Evolutionary conservation across 2,329 filamentous ascomycete genomes (phyloP), one percentile per base, ranked within the genome.

Genomic region (Magnaporthales sp.): DNA sequence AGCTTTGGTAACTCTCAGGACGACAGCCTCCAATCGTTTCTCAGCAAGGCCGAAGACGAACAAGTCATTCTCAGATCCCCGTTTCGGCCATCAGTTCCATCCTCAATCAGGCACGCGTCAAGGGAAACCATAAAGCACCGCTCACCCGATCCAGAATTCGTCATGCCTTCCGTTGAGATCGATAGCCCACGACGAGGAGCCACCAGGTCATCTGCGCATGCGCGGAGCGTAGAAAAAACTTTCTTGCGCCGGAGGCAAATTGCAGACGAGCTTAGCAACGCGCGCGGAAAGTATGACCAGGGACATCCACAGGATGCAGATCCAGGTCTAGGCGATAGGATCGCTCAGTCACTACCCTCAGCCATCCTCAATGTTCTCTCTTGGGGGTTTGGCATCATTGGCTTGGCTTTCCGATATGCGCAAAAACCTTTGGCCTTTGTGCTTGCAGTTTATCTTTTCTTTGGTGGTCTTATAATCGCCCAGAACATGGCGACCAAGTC

Each of bases 391-490:
- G 85, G 85, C 31, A 79, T 91, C 19, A 68, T 90, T 13, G 79
- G 79, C 5, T 81, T 88, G 66, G 84, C 87, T 2, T 80, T 92
- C 63, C 80, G 82, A 22, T 84, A 87, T 66, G 78, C 88, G 3
- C 89, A 91, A 74, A 87, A 85, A 61, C 83, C 91, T 0, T 77
- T 92, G 27, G 86, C 86, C 8, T 78, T 88, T 67, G 74, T 86
- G 1, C 75, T 92, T 13, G 83, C 89, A 13, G 73, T 87, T 61
- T 89, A 89, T 72, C 75, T 91, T 13, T 79, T 85, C 46, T 79
- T 87, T 30, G 86, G 87, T 63, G 79, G 83, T 24, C 74, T 86
- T 63, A 84, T 89, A 54, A 77, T 91, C 26, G 79, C 84, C 1
- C 83, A 85, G 62, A 89, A 87, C 72, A 83, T 89, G 73, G 75